phyloP scores from a whole-genome alignment of 2,329 filamentous ascomycete species.

The Alternaria panax region DNA sequence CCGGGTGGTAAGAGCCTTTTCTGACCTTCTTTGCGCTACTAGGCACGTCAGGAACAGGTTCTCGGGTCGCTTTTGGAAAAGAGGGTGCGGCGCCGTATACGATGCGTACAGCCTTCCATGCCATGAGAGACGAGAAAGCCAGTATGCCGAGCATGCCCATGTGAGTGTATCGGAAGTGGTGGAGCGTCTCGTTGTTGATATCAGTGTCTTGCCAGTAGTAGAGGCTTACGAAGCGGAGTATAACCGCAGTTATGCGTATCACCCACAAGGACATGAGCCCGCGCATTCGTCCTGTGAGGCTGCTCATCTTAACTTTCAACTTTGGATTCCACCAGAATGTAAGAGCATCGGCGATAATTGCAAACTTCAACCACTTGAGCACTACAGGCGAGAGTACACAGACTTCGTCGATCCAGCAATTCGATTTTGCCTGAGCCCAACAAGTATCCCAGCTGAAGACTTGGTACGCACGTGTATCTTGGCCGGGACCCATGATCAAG shows the following conservation, averaged over 20 bases:
- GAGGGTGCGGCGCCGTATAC: constrained; percentile 53
- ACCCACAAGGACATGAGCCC: constrained; percentile 72
- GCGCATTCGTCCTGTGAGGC: constrained; percentile 59
- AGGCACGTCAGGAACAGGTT: constrained; percentile 33
- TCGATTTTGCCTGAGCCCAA: constrained; percentile 28
- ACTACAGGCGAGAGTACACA: constrained; percentile 40
- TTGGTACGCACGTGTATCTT: constrained; percentile 8
- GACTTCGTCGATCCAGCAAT: constrained; percentile 26
- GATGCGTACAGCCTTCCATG: constrained; percentile 65
- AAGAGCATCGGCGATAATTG: constrained; percentile 59
- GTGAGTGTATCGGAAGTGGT: constrained; percentile 61
- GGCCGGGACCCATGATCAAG: constrained; percentile 25
- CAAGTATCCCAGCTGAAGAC: constrained; percentile 28
- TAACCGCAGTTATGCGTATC: constrained; percentile 67
- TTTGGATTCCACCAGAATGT: constrained; percentile 74
- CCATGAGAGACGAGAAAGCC: constrained; percentile 32
- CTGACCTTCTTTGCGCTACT: constrained; percentile 27
- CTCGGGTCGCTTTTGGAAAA: constrained; percentile 34
- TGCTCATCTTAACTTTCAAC: constrained; percentile 68
- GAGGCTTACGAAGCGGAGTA: constrained; percentile 59
- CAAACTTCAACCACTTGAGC: constrained; percentile 26
- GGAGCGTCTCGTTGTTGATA: constrained; percentile 30
- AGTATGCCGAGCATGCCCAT: constrained; percentile 57
- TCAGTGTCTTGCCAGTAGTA: constrained; percentile 37
- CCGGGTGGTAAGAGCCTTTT: constrained; percentile 34